Evolutionary conservation across 2,329 filamentous ascomycete species (phyloP).

Genomic region (Colletotrichum tamarilloi): DNA sequence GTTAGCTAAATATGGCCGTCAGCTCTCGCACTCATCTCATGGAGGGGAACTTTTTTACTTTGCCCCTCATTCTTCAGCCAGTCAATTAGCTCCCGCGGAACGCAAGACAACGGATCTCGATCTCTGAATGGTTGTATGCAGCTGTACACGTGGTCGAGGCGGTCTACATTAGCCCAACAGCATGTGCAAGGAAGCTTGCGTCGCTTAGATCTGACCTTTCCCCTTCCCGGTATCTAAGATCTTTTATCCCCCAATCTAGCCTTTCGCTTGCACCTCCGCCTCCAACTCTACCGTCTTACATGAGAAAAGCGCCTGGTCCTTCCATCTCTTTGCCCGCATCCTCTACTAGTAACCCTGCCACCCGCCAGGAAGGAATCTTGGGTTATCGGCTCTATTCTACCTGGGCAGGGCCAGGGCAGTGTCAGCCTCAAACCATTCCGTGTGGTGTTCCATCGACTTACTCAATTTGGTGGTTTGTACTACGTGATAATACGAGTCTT

Average conservation of each 20-base stretch:
- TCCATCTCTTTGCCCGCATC: background rate
- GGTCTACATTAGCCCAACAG: background rate
- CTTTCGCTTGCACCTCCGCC: conserved; percentile 7
- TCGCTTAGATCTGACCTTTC: background rate
- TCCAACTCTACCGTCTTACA: background rate
- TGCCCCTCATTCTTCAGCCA: background rate
- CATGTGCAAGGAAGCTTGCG: background rate
- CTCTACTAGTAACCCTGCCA: background rate
- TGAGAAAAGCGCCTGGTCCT: background rate
- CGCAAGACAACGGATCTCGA: background rate
- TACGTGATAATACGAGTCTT: background rate
- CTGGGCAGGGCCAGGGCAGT: background rate
- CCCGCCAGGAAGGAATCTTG: background rate
- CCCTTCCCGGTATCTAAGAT: background rate
- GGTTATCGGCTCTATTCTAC: too few relatives aligned
- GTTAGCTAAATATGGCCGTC: background rate
- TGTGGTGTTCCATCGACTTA: background rate
- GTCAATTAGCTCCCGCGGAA: background rate
- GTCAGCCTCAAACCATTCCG: background rate
- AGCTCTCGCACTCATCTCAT: background rate
- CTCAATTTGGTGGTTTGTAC: background rate
- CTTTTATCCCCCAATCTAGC: background rate
- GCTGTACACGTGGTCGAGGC: background rate
- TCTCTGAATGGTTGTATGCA: background rate
- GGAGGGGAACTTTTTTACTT: background rate